Conservation (phyloP, 2,329 filamentous ascomycete genomes). For the Lasiodiplodia hormozganensis region DNA sequence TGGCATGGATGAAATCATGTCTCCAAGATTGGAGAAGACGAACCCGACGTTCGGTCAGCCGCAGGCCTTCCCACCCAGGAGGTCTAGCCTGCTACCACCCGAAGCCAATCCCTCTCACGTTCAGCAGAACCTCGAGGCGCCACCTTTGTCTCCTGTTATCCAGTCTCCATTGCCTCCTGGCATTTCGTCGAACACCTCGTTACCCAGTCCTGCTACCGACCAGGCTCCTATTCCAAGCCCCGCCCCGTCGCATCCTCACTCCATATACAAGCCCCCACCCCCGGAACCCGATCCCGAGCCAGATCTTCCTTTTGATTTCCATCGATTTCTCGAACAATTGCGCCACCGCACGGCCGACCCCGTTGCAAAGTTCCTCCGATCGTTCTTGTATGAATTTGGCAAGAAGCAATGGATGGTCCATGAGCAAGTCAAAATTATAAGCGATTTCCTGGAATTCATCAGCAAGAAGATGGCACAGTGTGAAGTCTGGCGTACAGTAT, state of each 20-base stretch:
- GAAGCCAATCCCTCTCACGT: slow-evolving; percentile 45
- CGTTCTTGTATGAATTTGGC: slow-evolving; percentile 91
- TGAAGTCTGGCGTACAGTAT: slow-evolving; percentile 95
- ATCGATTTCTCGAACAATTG: slow-evolving; percentile 93
- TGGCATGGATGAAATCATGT: slow-evolving; percentile 87
- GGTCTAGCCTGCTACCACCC: slow-evolving; percentile 76
- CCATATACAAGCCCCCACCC: slow-evolving; percentile 65
- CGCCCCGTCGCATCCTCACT: slow-evolving; percentile 30
- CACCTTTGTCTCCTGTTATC: slow-evolving; percentile 2
- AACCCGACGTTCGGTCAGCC: slow-evolving; percentile 75
- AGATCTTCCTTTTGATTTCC: slow-evolving; percentile 91
- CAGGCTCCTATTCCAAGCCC: slow-evolving; percentile 27
- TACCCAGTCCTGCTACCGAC: slow-evolving; percentile 33
- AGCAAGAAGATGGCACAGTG: slow-evolving; percentile 98
- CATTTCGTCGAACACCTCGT: slow-evolving; percentile 35
- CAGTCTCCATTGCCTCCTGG: slow-evolving; percentile 33
- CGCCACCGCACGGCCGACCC: slow-evolving; percentile 98
- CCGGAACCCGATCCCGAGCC: slow-evolving; percentile 71
- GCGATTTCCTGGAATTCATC: slow-evolving; percentile 95
- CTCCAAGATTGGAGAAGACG: slow-evolving; percentile 82
- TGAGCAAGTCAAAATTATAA: slow-evolving; percentile 98
- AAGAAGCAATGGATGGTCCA: slow-evolving; percentile 99
- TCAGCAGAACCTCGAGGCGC: slow-evolving; percentile 34
- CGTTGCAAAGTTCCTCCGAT: slow-evolving; percentile 92
- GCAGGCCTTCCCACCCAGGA: slow-evolving; percentile 77